phyloP scores from a whole-genome alignment of 2,329 filamentous ascomycete genomes.

The Botrytis fabae region DNA sequence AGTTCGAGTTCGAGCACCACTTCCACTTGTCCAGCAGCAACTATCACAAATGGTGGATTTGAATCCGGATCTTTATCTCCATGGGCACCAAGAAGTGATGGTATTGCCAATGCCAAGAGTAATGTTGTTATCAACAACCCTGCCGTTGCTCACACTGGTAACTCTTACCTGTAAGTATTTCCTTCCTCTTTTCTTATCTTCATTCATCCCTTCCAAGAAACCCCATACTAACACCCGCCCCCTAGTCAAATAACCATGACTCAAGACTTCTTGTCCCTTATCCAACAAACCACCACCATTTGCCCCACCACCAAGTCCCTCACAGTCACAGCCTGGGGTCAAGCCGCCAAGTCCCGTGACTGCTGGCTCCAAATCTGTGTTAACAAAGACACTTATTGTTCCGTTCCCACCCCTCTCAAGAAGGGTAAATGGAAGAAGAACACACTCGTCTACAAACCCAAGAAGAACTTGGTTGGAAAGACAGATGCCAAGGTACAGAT shows the following conservation, averaged over 20 bases:
- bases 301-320: slow-evolving; percentile 4
- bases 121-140: slow-evolving; percentile 16
- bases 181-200: rapidly evolving
- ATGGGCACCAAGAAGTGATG: slow-evolving; percentile 13
- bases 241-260: slow-evolving; percentile 17
- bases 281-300: slow-evolving; percentile 20
- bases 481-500: slow-evolving; percentile 3
- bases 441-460: slow-evolving; percentile 4
- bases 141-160: slow-evolving; percentile 1
- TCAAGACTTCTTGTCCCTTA: slow-evolving; percentile 9
- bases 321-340: slow-evolving; percentile 6
- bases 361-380: slow-evolving; percentile 22
- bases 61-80: slow-evolving; percentile 12
- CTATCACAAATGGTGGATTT: slow-evolving; percentile 21
- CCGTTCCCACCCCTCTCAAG: background rate
- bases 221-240: background rate
- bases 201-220: background rate
- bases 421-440: slow-evolving; percentile 24
- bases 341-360: slow-evolving; percentile 11
- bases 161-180: slow-evolving; percentile 12
- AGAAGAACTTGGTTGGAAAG: background rate
- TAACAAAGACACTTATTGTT: slow-evolving; percentile 19
- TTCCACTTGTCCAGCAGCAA: slow-evolving; percentile 12
- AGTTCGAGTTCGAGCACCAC: slow-evolving; percentile 13
- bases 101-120: slow-evolving; percentile 9